phyloP scores from a whole-genome alignment of 2,329 filamentous ascomycete species.

The Magnaporthiopsis poae region DNA sequence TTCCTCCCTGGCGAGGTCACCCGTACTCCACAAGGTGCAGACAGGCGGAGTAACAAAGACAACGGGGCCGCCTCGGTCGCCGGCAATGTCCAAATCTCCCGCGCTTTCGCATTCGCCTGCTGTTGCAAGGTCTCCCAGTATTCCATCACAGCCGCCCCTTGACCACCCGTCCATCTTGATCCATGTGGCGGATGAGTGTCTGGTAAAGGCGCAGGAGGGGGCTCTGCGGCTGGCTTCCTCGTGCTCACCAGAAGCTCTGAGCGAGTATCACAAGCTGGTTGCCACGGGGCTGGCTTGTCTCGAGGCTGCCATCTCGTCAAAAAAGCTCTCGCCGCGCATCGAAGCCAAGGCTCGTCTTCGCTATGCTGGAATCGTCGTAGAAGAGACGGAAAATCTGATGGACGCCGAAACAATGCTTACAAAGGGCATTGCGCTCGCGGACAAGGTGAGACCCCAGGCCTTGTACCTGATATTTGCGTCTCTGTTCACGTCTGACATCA shows the following conservation, averaged over 20 bases:
- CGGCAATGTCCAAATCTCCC: slow-evolving; percentile 4
- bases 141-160: slow-evolving; percentile 29
- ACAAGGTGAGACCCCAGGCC: slow-evolving; percentile 38
- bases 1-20: neutral
- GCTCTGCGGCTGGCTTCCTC: slow-evolving; percentile 38
- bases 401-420: slow-evolving; percentile 63
- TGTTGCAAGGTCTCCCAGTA: slow-evolving; percentile 26
- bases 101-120: slow-evolving; percentile 4
- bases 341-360: slow-evolving; percentile 61
- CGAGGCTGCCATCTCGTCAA: slow-evolving; percentile 56
- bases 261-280: slow-evolving; percentile 63
- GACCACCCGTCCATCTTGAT: slow-evolving; percentile 53
- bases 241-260: slow-evolving; percentile 40
- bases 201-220: slow-evolving; percentile 53
- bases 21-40: slow-evolving; percentile 1
- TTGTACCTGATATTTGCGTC: neutral
- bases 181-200: slow-evolving; percentile 66
- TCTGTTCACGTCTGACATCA: neutral
- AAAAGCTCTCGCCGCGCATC: slow-evolving; percentile 49
- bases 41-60: slow-evolving; percentile 2
- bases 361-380: slow-evolving; percentile 60
- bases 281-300: slow-evolving; percentile 64
- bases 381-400: slow-evolving; percentile 67
- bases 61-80: slow-evolving; percentile 1
- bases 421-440: slow-evolving; percentile 61